Percentiles rank a stretch among this genome's conserved stretches.
These are phyloP conservation scores for Jatropha podagrica DNA, from an alignment of 441 rosid genomes.

Conservation along the genomic window DNA sequence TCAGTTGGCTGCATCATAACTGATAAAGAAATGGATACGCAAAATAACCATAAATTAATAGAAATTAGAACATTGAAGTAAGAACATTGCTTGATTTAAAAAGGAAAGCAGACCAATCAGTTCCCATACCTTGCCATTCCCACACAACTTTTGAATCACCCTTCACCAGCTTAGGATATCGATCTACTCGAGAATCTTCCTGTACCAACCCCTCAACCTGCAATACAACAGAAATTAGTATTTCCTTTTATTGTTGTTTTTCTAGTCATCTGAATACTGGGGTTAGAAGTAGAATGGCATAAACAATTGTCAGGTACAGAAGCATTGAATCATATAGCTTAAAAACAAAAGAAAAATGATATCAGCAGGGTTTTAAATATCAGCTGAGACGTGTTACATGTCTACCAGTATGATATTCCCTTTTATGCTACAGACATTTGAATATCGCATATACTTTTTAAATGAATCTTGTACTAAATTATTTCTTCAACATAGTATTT, in stretches of 20 bases:
- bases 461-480: too few relatives aligned
- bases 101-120: slow-evolving; percentile 3
- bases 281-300: too few relatives aligned
- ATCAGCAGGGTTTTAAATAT: background rate
- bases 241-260: too few relatives aligned
- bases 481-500: too few relatives aligned
- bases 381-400: too few relatives aligned
- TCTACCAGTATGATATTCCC: too few relatives aligned
- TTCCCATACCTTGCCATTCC: slow-evolving; percentile 92
- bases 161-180: slow-evolving; percentile 72
- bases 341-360: background rate
- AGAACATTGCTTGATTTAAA: slow-evolving; percentile 6
- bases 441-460: too few relatives aligned
- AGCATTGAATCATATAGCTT: background rate
- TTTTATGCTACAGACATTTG: too few relatives aligned
- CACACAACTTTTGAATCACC: slow-evolving; percentile 94
- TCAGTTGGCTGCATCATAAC: background rate
- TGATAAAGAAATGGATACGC: background rate
- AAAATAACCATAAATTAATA: background rate
- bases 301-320: background rate
- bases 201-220: slow-evolving; percentile 84
- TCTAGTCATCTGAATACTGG: background rate
- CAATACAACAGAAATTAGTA: slow-evolving; percentile 1
- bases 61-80: background rate
- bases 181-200: slow-evolving; percentile 91